Percentiles rank a stretch among this genome's conserved stretches.
phyloP scores from a whole-genome alignment of 306 rosid species.

The Chamaecrista fasciculata region DNA sequence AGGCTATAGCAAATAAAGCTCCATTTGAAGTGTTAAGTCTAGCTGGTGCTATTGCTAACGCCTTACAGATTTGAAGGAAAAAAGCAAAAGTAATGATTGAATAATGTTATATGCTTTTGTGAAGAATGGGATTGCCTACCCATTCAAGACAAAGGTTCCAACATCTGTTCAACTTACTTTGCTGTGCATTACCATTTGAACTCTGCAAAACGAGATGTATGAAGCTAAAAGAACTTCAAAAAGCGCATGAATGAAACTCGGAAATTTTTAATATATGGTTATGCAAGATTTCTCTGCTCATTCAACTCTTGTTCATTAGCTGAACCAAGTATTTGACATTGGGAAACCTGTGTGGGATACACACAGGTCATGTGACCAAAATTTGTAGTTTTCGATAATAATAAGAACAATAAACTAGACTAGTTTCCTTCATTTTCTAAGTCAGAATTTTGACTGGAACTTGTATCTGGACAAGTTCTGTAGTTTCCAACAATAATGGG shows the following conservation, averaged over 20 bases:
- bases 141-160: neutral
- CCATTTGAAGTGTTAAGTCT: slow-evolving; percentile 89
- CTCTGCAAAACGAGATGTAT: slow-evolving; percentile 14
- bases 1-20: slow-evolving; percentile 65
- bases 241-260: neutral
- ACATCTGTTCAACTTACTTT: slow-evolving; percentile 18
- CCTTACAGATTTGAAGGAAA: slow-evolving; percentile 60
- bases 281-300: too few species aligned
- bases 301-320: too few species aligned
- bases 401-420: too few species aligned
- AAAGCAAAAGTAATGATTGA: neutral
- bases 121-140: slow-evolving; percentile 19
- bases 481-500: too few species aligned
- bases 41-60: slow-evolving; percentile 85
- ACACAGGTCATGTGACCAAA: too few species aligned
- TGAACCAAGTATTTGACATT: too few species aligned
- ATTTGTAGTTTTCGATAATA: too few species aligned
- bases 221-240: neutral
- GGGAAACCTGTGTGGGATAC: too few species aligned
- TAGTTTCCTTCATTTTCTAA: too few species aligned
- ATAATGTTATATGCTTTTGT: slow-evolving; percentile 9
- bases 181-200: slow-evolving; percentile 1
- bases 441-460: too few species aligned
- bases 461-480: too few species aligned
- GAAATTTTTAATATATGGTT: neutral